Evolutionary conservation across 352 stramenopile species (phyloP), one percentile per base, ranked within the genome.

Genomic region (Globisporangium carolinianum): DNA sequence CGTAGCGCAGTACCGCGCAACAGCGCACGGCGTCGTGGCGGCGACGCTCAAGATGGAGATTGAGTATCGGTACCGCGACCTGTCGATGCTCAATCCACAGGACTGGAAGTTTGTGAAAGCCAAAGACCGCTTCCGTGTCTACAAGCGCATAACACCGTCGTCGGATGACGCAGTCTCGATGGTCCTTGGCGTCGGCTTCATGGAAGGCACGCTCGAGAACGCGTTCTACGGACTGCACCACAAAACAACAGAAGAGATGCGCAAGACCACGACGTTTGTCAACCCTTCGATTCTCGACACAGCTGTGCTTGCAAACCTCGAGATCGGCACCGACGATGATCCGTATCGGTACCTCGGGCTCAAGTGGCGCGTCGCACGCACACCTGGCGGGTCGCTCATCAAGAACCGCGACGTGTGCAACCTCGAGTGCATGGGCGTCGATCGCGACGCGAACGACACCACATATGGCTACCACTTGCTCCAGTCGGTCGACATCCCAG

Each of bases 191-290:
- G 55, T 84, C 7, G 76, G 76, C 4, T 73, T 62, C 1, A 67
- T 83, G 18, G 63, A 73, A 6, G 73, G 72, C 38, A 46, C 61
- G 8, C 52, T 87, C 5, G 70, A 81, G 48, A 68, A 87, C 58
- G 57, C 68, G 32, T 62, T 84, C 6, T 87, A 84, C 57, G 74
- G 74, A 1, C 52, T 83, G 9, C 69, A 81, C 57, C 58, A 70
- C 51, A 82, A 80, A 55, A 84, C 57, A 3, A 73, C 70, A 1
- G 65, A 81, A 6, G 74, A 83, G 51, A 83, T 84, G 71, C 69
- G 75, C 2, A 63, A 68, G 38, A 74, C 61, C 0, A 61, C 69
- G 32, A 57, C 68, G 1, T 73, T 65, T 47, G 50, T 72, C 37
- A 74, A 69, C 60, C 79, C 80, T 39, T 56, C 65, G 42, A 45